These are phyloP conservation scores for Trifolium pratense DNA, from an alignment of 306 rosid genomes.

Conservation along the genomic window DNA sequence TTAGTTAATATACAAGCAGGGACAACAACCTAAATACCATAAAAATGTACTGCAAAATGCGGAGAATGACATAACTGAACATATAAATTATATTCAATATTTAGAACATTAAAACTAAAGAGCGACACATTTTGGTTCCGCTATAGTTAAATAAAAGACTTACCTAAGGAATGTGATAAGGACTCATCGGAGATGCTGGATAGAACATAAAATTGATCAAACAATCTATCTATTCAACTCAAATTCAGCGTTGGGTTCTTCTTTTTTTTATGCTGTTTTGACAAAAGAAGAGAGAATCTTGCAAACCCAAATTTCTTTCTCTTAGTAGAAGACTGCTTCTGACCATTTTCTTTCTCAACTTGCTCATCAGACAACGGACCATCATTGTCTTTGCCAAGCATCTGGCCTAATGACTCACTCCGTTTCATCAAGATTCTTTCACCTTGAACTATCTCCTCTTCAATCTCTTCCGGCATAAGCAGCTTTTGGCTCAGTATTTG, in stretches of 20 bases:
- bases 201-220: not conserved
- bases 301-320: constrained; percentile 87
- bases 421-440: constrained; percentile 54
- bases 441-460: constrained; percentile 35
- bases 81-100: constrained; percentile 1
- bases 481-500: constrained; percentile 86
- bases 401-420: constrained; percentile 83
- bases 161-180: not conserved
- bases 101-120: not conserved
- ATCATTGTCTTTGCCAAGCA: constrained; percentile 68
- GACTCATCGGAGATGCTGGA: constrained; percentile 1
- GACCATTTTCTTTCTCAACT: constrained; percentile 56
- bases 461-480: constrained; percentile 63
- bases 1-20: constrained; percentile 11
- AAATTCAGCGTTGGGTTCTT: constrained; percentile 61
- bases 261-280: constrained; percentile 53
- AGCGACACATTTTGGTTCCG: not conserved
- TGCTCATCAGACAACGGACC: constrained; percentile 43
- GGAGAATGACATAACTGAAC: not conserved
- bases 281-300: constrained; percentile 66
- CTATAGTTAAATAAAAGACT: not conserved
- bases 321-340: constrained; percentile 61
- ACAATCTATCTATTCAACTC: constrained; percentile 58
- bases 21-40: constrained; percentile 24
- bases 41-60: constrained; percentile 2